Evolutionary conservation across 352 stramenopile genomes (phyloP), one percentile per base, ranked within the genome.

Genomic region (Pythium rishiriense): DNA sequence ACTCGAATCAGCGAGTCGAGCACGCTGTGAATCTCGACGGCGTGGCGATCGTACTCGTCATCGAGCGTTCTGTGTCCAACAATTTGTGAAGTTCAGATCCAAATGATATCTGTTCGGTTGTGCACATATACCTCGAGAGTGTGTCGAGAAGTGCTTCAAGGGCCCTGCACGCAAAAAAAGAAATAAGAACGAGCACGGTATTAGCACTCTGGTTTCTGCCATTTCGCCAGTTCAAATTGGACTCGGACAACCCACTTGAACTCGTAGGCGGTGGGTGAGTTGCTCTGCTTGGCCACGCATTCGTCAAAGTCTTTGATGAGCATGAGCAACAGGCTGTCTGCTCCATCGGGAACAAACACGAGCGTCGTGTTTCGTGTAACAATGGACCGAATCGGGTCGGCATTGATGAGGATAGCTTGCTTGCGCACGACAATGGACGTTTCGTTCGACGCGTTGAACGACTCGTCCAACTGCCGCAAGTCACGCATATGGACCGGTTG

Each of bases 401-500:
- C 68, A 37, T 82, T 81, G 53, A 85, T 74, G 10, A 76, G 73
- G 65, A 72, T 80, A 28, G 62, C 76, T 65, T 79, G 78, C 51
- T 78, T 77, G 29, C 74, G 69, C 14, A 83, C 61, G 21, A 76
- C 52, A 26, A 85, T 74, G 3, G 62, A 75, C 4, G 75, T 64
- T 19, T 78, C 70, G 52, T 78, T 76, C 14, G 68, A 64, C 2
- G 49, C 66, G 35, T 68, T 55, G 17, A 83, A 81, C 7, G 64
- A 64, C 25, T 73, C 56, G 51, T 81, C 73, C 25, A 83, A 61
- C 24, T 83, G 75, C 22, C 75, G 67, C 33, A 83, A 35, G 45
- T 83, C 75, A 0, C 75, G 70, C 66, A 75, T 78, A 45, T 84
- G 75, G 10, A 84, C 68, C 19, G 66, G 65, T 64, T 84, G 70